Base-by-base conservation (phyloP, 257 asterid genomes). In the Eustoma russellianum region DNA sequence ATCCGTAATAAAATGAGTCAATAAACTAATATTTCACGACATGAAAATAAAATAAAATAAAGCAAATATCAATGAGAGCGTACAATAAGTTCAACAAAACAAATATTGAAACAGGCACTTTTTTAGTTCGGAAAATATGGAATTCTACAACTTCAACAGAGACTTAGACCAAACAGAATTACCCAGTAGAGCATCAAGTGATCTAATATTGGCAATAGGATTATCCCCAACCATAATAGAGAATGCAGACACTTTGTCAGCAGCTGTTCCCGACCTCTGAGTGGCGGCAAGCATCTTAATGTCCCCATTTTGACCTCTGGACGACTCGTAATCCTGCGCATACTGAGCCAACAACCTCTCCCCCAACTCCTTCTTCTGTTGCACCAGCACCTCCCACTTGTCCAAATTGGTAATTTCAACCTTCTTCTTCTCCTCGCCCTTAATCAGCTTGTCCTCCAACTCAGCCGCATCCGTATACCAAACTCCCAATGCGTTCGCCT, bases 211-310 rank as follows among this genome's bases (percentile, higher is more conserved):
- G 7, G 95, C 95, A 44, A 83, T 74, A 0, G 99, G 79, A 70
- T 88, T 92, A 62, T 92, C 97, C 51, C 97, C 97, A 66, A 85
- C 77, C 86, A 88, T 57, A 45, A 92, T 95, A 5, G 97, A 71
- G 66, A 91, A 69, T 2, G 96, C 98, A 0, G 98, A 91, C 12
- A 91, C 96, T 79, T 84, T 91, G 59, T 91, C 98, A 0, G 94
- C 92, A 43, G 98, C 96, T 2, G 98, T 91, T 34, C 97, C 97
- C 0, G 99, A 82, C 81, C 95, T 77, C 82, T 82, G 90, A 0
- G 99, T 85, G 35, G 94, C 74, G 28, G 74, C 56, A 41, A 92
- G 78, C 97, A 92, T 88, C 78, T 88, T 92, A 17, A 88, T 88
- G n/a, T n/a, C n/a, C 34, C 95, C 95, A 67, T 72, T 78, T 55